These are phyloP conservation scores for Nitzschia sp. DNA, from an alignment of 108 stramenopile genomes.

Conservation along the genomic window DNA sequence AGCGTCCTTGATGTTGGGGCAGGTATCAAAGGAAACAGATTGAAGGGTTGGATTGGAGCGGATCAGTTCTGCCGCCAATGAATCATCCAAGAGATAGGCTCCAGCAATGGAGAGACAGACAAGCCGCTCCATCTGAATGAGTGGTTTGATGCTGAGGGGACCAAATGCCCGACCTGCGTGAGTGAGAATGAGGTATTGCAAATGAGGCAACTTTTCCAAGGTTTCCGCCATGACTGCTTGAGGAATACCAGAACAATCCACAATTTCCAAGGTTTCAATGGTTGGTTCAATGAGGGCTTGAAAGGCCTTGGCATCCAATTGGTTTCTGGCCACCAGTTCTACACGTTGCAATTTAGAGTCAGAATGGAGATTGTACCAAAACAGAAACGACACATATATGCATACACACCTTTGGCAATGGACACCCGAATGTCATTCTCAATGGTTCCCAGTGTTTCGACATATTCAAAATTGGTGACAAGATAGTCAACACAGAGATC, in stretches of 20 bases:
- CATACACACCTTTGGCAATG: constrained; percentile 40
- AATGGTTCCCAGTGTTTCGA: constrained; percentile 72
- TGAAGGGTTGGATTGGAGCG: constrained; percentile 50
- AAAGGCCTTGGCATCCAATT: constrained; percentile 71
- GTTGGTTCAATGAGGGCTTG: constrained; percentile 58
- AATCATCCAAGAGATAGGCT: constrained; percentile 74
- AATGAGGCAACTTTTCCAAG: constrained; percentile 18
- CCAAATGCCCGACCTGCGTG: constrained; percentile 83
- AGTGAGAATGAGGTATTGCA: constrained; percentile 58
- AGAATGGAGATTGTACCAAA: neutral
- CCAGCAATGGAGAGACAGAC: constrained; percentile 70
- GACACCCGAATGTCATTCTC: constrained; percentile 58
- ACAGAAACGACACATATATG: neutral
- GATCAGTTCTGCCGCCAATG: constrained; percentile 59
- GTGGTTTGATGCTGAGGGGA: constrained; percentile 46
- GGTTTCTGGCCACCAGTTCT: constrained; percentile 55
- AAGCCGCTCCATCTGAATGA: constrained; percentile 34
- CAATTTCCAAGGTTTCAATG: constrained; percentile 71
- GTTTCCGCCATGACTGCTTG: constrained; percentile 48
- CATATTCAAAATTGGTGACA: constrained; percentile 69
- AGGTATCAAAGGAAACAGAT: constrained; percentile 71
- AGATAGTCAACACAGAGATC: constrained; percentile 62
- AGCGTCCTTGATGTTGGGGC: constrained; percentile 58
- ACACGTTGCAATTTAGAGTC: too few relatives aligned
- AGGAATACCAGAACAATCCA: constrained; percentile 74